Percentiles rank a stretch among this genome's conserved stretches.
phyloP scores from a whole-genome alignment of 495 filamentous ascomycete species.

The Clavariopsis aquatica region DNA sequence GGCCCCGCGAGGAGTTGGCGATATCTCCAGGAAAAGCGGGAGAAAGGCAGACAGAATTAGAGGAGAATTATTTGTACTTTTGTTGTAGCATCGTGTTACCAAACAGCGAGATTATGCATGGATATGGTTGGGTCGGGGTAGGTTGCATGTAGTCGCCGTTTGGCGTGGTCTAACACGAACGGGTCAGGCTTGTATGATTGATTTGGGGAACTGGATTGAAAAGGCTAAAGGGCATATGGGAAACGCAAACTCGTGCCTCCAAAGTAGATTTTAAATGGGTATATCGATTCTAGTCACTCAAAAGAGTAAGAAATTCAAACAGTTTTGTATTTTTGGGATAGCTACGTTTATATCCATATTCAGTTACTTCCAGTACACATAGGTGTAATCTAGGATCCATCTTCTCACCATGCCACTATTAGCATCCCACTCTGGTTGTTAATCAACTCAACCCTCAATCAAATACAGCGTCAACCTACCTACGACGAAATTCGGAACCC shows the following conservation, averaged over 20 bases:
- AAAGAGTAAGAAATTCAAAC: no score
- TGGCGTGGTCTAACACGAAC: background rate
- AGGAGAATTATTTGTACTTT: slow-evolving; percentile 17
- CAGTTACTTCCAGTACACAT: no score
- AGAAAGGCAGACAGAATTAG: slow-evolving; percentile 54
- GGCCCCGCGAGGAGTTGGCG: slow-evolving; percentile 67
- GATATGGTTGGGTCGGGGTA: slow-evolving; percentile 6
- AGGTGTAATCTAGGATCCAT: no score
- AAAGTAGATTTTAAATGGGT: background rate
- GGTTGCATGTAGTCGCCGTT: slow-evolving; percentile 29
- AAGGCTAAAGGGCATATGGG: background rate
- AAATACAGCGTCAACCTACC: no score
- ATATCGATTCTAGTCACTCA: no score
- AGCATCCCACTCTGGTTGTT: no score
- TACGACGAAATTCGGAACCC: no score
- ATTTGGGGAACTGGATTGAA: background rate
- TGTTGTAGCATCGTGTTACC: background rate
- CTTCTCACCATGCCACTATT: no score
- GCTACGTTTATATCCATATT: no score
- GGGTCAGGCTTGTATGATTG: slow-evolving; percentile 31
- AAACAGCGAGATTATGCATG: slow-evolving; percentile 13
- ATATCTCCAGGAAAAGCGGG: slow-evolving; percentile 82
- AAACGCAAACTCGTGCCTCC: background rate
- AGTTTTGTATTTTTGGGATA: no score
- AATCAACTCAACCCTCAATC: no score